Evolutionary conservation across 768 basidiomycete genomes (phyloP).

Genomic region (Boletus sp.): DNA sequence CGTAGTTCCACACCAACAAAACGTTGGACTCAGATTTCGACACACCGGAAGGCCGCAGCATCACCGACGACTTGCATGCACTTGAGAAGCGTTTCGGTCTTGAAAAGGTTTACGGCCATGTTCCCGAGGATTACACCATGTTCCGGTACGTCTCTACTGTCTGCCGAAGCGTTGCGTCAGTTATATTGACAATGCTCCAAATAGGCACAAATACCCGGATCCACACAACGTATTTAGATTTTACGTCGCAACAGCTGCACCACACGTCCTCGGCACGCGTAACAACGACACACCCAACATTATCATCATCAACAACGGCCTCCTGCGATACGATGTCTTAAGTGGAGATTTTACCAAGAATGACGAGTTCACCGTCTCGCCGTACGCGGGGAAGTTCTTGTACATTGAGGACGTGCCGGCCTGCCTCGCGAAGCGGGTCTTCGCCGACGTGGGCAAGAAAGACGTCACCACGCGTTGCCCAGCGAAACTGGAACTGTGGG

Average conservation of each 20-base stretch:
- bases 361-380: slow-evolving; percentile 73
- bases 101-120: slow-evolving; percentile 62
- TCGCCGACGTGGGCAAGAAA: slow-evolving; percentile 56
- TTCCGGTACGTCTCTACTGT: slow-evolving; percentile 42
- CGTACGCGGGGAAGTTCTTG: slow-evolving; percentile 63
- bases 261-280: slow-evolving; percentile 52
- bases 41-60: slow-evolving; percentile 49
- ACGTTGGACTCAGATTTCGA: slow-evolving; percentile 55
- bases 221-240: slow-evolving; percentile 59
- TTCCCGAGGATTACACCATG: slow-evolving; percentile 52
- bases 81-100: slow-evolving; percentile 64
- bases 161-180: background rate
- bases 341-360: slow-evolving; percentile 74
- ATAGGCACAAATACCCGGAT: slow-evolving; percentile 61
- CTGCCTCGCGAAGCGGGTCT: slow-evolving; percentile 49
- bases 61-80: slow-evolving; percentile 54
- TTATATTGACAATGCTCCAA: background rate
- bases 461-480: slow-evolving; percentile 32
- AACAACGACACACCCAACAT: slow-evolving; percentile 65
- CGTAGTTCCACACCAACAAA: slow-evolving; percentile 62
- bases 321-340: slow-evolving; percentile 65
- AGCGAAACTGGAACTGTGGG: background rate
- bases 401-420: slow-evolving; percentile 57
- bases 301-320: slow-evolving; percentile 63
- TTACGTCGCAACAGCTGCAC: slow-evolving; percentile 53